Evolutionary conservation across 2,329 filamentous ascomycete genomes (phyloP), one percentile per base, ranked within the genome.

Genomic region (Neoascochyta sp.): DNA sequence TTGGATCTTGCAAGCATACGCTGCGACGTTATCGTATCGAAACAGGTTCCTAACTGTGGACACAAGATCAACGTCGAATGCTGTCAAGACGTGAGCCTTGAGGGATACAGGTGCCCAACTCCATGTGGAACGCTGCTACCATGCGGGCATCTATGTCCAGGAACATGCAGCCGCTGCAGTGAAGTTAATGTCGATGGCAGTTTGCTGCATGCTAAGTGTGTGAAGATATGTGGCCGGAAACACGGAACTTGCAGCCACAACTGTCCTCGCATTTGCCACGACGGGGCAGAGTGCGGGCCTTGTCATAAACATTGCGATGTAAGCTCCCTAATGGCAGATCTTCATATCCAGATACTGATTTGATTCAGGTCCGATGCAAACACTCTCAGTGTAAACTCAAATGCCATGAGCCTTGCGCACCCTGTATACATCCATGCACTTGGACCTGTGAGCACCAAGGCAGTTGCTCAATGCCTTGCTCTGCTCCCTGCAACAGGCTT

Each of bases 81-180:
- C 46, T 46, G 59, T 11, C 24, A 57, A 3, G 64, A 81, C 28
- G 68, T 80, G 6, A 38, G 45, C 0, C 24, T 37, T 0, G 15
- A 50, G 0, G 14, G 26, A 0, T 81, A 71, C 48, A 37, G 22
- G 2, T 87, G 82, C 47, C 32, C 25, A 0, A 58, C 54, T 1
- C 28, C 40, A 1, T 86, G 82, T 42, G 62, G 54, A 1, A 39
- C 43, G 0, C 22, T 50, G 0, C 63, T 78, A 1, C 16, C 54
- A 0, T 86, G 82, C 44, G 78, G 81, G 0, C 81, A 84, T 47
- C 34, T 32, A 1, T 85, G 80, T 15, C 36, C 47, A 4, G 62
- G 60, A 2, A 21, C 18, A 6, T 85, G 80, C 47, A 54, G 36
- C 5, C 31, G 40, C 0, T 86, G 81, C 54, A 67, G 64, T 3